A percentile compares a stretch with the other conserved stretches of the same genome.
Evolutionary conservation across 2,329 filamentous ascomycete species (phyloP).

Genomic region (Hymenoscyphus salicellus): DNA sequence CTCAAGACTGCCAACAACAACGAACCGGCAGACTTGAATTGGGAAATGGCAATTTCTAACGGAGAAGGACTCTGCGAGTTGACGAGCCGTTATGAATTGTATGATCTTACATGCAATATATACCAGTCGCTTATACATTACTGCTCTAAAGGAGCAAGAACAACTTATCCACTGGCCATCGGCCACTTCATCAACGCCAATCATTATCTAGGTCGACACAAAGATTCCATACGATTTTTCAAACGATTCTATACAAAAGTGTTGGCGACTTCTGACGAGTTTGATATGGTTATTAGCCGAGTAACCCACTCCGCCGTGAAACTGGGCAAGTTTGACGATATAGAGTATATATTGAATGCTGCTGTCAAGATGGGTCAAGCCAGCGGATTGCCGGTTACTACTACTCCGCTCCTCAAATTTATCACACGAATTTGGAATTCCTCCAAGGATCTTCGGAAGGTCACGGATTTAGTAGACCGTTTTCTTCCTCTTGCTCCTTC

Average conservation of each 20-base stretch:
- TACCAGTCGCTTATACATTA: slow-evolving; percentile 12
- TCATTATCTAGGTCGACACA: slow-evolving; percentile 22
- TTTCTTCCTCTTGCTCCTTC: slow-evolving; percentile 18
- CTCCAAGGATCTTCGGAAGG: slow-evolving; percentile 25
- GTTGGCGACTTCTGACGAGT: slow-evolving; percentile 19
- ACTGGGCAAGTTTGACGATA: slow-evolving; percentile 17
- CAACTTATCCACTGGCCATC: background rate
- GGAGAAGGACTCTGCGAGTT: slow-evolving; percentile 26
- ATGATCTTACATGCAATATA: slow-evolving; percentile 24
- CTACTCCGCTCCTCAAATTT: slow-evolving; percentile 29
- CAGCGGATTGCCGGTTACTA: slow-evolving; percentile 20
- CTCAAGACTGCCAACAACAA: slow-evolving; percentile 28
- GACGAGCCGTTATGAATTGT: slow-evolving; percentile 22
- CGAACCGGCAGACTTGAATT: slow-evolving; percentile 6
- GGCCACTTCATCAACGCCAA: slow-evolving; percentile 27
- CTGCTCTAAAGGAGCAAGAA: background rate
- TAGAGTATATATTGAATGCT: slow-evolving; percentile 27
- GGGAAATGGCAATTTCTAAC: slow-evolving; percentile 9
- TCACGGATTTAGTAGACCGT: slow-evolving; percentile 28
- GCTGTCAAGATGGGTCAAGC: slow-evolving; percentile 24
- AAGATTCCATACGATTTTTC: slow-evolving; percentile 22
- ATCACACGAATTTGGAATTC: slow-evolving; percentile 31
- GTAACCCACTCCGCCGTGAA: slow-evolving; percentile 28
- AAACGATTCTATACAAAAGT: slow-evolving; percentile 21
- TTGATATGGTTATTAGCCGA: slow-evolving; percentile 20